These are phyloP conservation scores for Xylaria scruposa DNA, from an alignment of 495 filamentous ascomycete species.

Conservation along the genomic window DNA sequence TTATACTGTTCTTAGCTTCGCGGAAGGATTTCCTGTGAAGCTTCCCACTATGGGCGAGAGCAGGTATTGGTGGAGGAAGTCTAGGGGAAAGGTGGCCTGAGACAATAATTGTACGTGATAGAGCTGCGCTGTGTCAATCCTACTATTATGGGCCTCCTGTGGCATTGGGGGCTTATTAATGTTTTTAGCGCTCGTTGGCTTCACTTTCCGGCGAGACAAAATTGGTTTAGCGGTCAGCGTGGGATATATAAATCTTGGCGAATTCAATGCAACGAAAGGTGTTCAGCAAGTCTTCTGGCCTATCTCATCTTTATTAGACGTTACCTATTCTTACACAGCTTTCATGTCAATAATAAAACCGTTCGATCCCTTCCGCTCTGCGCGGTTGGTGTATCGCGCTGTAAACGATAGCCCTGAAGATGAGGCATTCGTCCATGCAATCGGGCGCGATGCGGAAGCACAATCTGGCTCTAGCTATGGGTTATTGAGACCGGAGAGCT, in stretches of 20 bases:
- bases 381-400: slow-evolving; percentile 46
- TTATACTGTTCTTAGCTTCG: slow-evolving; percentile 38
- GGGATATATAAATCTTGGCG: slow-evolving; percentile 11
- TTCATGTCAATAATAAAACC: slow-evolving; percentile 27
- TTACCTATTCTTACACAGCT: neutral
- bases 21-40: slow-evolving; percentile 29
- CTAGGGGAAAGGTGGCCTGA: slow-evolving; percentile 9
- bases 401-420: slow-evolving; percentile 43
- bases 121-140: neutral
- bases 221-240: slow-evolving; percentile 22
- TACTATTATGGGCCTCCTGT: neutral
- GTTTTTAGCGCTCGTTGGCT: neutral
- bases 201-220: slow-evolving; percentile 24
- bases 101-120: neutral
- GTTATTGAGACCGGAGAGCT: slow-evolving; percentile 36
- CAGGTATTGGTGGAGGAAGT: slow-evolving; percentile 25
- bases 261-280: neutral
- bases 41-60: slow-evolving; percentile 1
- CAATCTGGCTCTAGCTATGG: slow-evolving; percentile 35
- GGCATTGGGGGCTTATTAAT: neutral
- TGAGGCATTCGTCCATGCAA: slow-evolving; percentile 37
- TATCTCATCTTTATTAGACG: neutral
- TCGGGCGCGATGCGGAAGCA: slow-evolving; percentile 37
- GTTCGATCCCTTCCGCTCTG: slow-evolving; percentile 39
- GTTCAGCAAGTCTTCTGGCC: neutral